Conservation (phyloP, 768 basidiomycete species). For the Ramaria rubella region DNA sequence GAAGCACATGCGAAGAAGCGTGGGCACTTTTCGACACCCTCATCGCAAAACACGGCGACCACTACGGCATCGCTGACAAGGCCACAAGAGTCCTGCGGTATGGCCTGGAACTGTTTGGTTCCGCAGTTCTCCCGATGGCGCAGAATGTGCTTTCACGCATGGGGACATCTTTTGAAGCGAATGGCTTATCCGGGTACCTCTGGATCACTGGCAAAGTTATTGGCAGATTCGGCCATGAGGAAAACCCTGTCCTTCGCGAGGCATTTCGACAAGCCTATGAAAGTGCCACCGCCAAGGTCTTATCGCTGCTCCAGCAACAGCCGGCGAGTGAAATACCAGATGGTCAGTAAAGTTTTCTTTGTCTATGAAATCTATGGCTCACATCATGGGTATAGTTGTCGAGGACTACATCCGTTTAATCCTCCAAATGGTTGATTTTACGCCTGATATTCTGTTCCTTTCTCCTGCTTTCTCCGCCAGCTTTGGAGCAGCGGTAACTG, state of each 20-base stretch:
- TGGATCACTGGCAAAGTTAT: constrained; percentile 92
- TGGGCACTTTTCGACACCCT: constrained; percentile 82
- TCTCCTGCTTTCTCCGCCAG: constrained; percentile 72
- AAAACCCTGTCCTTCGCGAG: constrained; percentile 45
- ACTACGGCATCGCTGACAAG: constrained; percentile 74
- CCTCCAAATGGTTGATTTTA: constrained; percentile 54
- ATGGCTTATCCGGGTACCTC: constrained; percentile 78
- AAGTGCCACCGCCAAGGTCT: constrained; percentile 63
- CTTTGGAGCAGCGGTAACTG: constrained; percentile 68
- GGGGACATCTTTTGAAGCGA: constrained; percentile 69
- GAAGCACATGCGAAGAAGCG: constrained; percentile 67
- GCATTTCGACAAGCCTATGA: constrained; percentile 67
- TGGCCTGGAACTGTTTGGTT: constrained; percentile 75
- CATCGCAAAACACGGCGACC: constrained; percentile 67
- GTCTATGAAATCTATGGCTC: background rate
- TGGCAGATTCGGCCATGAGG: constrained; percentile 65
- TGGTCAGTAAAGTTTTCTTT: constrained; percentile 44
- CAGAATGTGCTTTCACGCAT: constrained; percentile 69
- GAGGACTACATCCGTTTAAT: constrained; percentile 90
- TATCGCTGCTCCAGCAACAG: constrained; percentile 60
- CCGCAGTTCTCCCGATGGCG: constrained; percentile 56
- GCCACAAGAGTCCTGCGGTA: constrained; percentile 78
- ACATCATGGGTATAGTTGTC: constrained; percentile 53
- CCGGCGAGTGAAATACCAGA: constrained; percentile 76
- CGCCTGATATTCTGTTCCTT: constrained; percentile 73